Evolutionary conservation across 345 rosid genomes (phyloP).

Genomic region (Gossypioides kirkii): DNA sequence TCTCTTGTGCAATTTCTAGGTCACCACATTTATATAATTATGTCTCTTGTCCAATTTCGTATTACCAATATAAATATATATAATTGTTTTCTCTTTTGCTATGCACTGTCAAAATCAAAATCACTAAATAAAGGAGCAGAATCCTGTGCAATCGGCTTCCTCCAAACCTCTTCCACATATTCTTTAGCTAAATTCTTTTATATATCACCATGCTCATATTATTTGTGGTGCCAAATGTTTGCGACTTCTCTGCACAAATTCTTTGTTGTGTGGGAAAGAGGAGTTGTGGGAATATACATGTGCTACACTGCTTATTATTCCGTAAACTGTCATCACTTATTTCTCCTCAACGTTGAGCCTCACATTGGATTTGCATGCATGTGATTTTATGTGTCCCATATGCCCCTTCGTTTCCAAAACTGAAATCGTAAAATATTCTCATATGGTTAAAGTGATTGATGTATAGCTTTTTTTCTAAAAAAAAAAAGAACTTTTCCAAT

Average conservation of each 20-base stretch:
- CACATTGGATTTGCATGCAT: neutral
- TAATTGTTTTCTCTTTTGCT: too few species aligned
- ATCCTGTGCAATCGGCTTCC: neutral
- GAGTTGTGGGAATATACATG: neutral
- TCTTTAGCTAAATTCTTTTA: neutral
- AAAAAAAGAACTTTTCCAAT: too few species aligned
- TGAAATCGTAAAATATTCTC: too few species aligned
- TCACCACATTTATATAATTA: too few species aligned
- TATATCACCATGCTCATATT: neutral
- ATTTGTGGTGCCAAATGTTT: neutral
- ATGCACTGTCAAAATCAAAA: too few species aligned
- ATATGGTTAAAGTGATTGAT: too few species aligned
- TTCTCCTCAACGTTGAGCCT: neutral
- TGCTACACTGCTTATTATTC: neutral
- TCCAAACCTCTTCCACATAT: slow-evolving; percentile 2
- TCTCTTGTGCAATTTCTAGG: neutral
- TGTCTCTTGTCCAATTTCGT: neutral
- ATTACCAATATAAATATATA: neutral
- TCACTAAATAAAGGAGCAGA: neutral
- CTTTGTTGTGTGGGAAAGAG: neutral
- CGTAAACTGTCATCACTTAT: neutral
- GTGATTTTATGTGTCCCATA: neutral
- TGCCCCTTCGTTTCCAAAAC: neutral
- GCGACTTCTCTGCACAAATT: neutral
- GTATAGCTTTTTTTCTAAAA: too few species aligned